Evolutionary conservation across 371 early-diverging fungal genomes (phyloP).

Genomic region (Syncephalastrum racemosum): DNA sequence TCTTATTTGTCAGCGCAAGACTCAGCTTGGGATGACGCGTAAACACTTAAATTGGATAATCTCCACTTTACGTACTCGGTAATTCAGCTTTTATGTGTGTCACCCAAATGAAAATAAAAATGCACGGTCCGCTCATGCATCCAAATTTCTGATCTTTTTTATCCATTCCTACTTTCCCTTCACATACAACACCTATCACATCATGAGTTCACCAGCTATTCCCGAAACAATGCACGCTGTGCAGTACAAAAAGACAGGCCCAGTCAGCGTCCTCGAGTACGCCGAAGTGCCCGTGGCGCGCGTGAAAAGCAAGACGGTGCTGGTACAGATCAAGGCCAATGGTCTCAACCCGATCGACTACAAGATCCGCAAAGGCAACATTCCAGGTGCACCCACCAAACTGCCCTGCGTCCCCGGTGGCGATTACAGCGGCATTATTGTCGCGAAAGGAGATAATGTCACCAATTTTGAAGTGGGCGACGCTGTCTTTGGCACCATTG

Average conservation of each 20-base stretch:
- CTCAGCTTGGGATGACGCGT: background rate
- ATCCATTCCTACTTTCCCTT: background rate
- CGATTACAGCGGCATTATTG: slow-evolving; percentile 50
- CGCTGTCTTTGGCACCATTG: slow-evolving; percentile 49
- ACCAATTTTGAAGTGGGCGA: slow-evolving; percentile 46
- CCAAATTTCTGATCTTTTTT: slow-evolving; percentile 5
- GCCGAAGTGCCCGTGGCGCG: slow-evolving; percentile 24
- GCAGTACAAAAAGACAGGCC: slow-evolving; percentile 32
- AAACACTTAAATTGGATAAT: background rate
- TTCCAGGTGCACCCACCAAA: background rate
- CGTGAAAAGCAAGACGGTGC: slow-evolving; percentile 31
- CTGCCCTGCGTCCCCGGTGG: slow-evolving; percentile 39
- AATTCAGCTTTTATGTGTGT: too few relatives aligned
- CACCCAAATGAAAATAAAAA: background rate
- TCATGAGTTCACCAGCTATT: slow-evolving; percentile 22
- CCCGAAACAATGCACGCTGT: slow-evolving; percentile 43
- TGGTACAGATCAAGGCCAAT: slow-evolving; percentile 57
- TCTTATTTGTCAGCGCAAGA: background rate
- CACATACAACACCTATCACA: slow-evolving; percentile 3
- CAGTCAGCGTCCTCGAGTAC: slow-evolving; percentile 26
- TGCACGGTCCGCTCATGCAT: background rate
- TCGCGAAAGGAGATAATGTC: slow-evolving; percentile 36
- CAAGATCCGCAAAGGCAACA: slow-evolving; percentile 40
- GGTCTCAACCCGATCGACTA: slow-evolving; percentile 68
- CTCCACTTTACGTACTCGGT: too few relatives aligned